Base-by-base conservation (phyloP, 345 rosid species). In the Syzygium aqueum region DNA sequence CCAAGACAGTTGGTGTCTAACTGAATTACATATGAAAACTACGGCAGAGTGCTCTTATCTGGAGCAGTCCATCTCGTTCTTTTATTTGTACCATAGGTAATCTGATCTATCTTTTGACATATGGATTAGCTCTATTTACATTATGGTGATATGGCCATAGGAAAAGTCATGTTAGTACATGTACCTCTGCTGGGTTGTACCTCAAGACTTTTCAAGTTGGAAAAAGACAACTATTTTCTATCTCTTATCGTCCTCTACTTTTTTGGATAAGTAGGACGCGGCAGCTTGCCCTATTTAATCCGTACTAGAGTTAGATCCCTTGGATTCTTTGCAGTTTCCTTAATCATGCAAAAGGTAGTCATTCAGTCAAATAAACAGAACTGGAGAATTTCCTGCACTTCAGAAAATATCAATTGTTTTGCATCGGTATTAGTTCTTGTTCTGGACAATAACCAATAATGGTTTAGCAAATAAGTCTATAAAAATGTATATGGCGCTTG, bases 61-160 rank as follows among this genome's bases (percentile, higher is more conserved):
- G 89, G 94, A 96, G 90, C 94, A 90, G 84, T 92, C 97, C 50
- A 91, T 95, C 90, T 92, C 97, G 87, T 94, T 93, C 93, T 91
- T 97, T 87, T 96, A 96, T 94, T 90, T 97, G 90, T 97, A 96
- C 90, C 94, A 93, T 89, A 97, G 99, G 99, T 96, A 94, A 52
- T 84, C 49, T 85, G 43, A 73, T 73, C 80, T 73, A 73, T 73
- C 86, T 85, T 85, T 56, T 85, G 22, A 8, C 12, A 17, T 33
- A 73, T 73, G 80, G 49, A 73, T 73, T 73, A 73, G 49, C 80
- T 33, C 49, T 73, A 19, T 73, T 33, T 0, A 22, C 80, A 73
- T 19, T 23, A 67, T 30, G 22, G 80, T 73, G 22, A 73, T 73
- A 33, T 73, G 25, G 19, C 49, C 49, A 33, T 73, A 33, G 80